Evolutionary conservation across 2,329 filamentous ascomycete genomes (phyloP), one percentile per base, ranked within the genome.

Genomic region (Pyrenochaeta sp.): DNA sequence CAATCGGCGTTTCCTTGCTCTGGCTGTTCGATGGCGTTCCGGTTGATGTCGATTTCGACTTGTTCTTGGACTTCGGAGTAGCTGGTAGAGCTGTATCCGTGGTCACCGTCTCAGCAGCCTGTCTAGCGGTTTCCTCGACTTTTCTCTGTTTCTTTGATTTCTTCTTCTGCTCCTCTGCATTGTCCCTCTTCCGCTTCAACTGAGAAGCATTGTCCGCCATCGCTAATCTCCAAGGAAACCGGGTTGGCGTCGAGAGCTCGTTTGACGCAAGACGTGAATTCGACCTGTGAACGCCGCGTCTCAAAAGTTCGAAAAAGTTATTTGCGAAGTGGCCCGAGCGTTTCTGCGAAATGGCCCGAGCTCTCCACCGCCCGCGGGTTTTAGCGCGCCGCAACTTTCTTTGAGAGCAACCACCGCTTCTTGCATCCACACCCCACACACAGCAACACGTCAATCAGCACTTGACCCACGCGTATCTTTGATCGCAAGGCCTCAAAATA

Each of bases 311-410:
- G 48, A 53, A 55, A 61, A 57, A 58, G 48, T 58, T 61, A 38
- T 31, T 39, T 27, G n/a, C n/a, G 31, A 20, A 9, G 9, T 52
- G 61, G 63, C 51, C 61, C 61, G 49, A 67, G 65, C 56, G 59
- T 52, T 52, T 63, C 57, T n/a, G n/a, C n/a, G 31, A 20, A 9
- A 7, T 52, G 61, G 63, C 51, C 61, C 61, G 49, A 67, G 65
- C 56, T 60, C 51, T 52, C 62, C 57, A 67, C 61, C 65, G 64
- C 63, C 63, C 51, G 55, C 51, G 42, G 51, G 50, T 37, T 41
- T 55, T 62, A 62, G 58, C 60, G 54, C 49, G 42, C 38, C 41
- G 35, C 49, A 56, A 68, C 63, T 67, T 69, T 68, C 64, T 69
- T 69, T 64, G 63, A 65, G 39, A 38, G 36, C 50, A 53, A 56